Evolutionary conservation across 441 rosid genomes (phyloP).

Genomic region (Populus hybrid): DNA sequence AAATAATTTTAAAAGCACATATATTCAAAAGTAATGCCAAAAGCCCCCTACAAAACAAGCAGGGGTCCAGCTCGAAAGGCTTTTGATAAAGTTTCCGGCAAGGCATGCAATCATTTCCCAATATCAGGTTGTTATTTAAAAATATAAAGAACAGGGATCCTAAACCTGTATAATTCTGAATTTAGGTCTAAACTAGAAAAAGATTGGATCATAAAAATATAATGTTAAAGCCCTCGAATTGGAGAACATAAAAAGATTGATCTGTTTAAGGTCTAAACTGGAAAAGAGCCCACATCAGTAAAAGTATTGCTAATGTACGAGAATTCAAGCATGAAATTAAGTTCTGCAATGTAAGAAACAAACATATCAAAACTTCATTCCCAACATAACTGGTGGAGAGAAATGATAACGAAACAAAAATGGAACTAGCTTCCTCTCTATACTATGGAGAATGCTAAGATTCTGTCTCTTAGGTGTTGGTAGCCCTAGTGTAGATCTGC

Average conservation of each 20-base stretch:
- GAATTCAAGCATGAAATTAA: background rate
- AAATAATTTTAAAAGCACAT: no score
- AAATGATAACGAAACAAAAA: background rate
- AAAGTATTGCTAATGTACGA: background rate
- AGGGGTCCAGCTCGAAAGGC: no score
- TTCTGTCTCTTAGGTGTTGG: slow-evolving; percentile 20
- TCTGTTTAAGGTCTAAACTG: background rate
- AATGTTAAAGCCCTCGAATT: no score
- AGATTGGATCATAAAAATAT: no score
- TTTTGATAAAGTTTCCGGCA: no score
- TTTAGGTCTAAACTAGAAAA: no score
- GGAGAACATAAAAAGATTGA: background rate
- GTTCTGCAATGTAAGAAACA: background rate
- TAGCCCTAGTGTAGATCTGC: slow-evolving; percentile 58
- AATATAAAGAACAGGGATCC: no score
- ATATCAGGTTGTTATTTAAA: no score
- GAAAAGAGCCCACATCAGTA: background rate
- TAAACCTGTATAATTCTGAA: no score
- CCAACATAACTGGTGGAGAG: background rate
- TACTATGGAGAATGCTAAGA: background rate
- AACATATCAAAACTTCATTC: background rate
- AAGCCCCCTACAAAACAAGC: no score
- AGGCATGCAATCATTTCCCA: no score
- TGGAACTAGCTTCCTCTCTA: background rate
- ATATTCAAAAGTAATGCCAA: no score